Evolutionary conservation across 495 filamentous ascomycete genomes (phyloP).

Genomic region (Cenococcum geophilum): DNA sequence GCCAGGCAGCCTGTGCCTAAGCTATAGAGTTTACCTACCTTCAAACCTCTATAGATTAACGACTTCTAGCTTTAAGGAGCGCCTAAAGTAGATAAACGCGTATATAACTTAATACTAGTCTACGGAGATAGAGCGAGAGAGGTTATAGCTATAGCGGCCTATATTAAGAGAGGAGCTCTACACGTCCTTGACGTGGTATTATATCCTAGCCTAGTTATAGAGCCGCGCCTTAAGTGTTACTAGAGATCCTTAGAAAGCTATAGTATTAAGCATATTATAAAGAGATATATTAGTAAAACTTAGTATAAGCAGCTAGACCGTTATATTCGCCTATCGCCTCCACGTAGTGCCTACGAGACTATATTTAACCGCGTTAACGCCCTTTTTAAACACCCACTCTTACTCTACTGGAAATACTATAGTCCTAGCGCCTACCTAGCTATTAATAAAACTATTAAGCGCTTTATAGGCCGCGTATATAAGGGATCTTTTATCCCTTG

Average conservation of each 20-base stretch:
- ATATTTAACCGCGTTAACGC: slow-evolving; percentile 1
- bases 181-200: background rate
- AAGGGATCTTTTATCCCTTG: too few relatives aligned
- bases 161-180: slow-evolving; percentile 6
- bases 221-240: background rate
- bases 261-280: background rate
- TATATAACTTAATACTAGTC: too few relatives aligned
- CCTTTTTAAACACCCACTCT: background rate
- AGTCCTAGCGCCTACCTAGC: background rate
- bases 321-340: background rate
- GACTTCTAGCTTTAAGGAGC: background rate
- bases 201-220: slow-evolving; percentile 1
- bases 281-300: slow-evolving; percentile 5
- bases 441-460: too few relatives aligned
- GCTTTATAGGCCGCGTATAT: slow-evolving; percentile 6
- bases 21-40: background rate
- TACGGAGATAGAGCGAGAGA: too few relatives aligned
- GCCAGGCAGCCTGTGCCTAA: background rate
- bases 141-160: background rate
- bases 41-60: background rate
- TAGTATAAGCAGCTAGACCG: slow-evolving; percentile 1
- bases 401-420: slow-evolving; percentile 4
- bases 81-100: too few relatives aligned
- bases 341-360: background rate
- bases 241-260: background rate